phyloP scores from a whole-genome alignment of 1,284 basidiomycete species.

The Moniliophthora roreri region DNA sequence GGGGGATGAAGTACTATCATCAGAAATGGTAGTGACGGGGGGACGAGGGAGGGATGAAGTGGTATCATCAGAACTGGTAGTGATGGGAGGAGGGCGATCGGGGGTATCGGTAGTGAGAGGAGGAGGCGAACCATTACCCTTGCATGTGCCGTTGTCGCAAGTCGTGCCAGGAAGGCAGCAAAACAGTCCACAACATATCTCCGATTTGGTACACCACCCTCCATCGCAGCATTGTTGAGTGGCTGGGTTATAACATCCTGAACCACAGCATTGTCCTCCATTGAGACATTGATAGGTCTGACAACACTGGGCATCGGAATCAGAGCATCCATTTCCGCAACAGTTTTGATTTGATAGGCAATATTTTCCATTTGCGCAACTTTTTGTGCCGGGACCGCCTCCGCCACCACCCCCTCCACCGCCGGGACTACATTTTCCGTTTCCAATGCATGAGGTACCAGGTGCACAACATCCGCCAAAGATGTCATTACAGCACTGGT shows the following conservation, averaged over 20 bases:
- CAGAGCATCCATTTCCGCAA: background rate
- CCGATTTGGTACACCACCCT: background rate
- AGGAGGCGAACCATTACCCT: background rate
- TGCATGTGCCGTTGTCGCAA: background rate
- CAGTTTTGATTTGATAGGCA: background rate
- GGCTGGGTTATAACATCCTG: background rate
- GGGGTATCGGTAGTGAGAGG: too few relatives aligned
- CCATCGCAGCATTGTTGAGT: background rate
- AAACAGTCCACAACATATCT: background rate
- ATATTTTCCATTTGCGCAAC: background rate
- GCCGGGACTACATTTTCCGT: too few relatives aligned
- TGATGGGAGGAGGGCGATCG: too few relatives aligned
- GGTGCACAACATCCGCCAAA: too few relatives aligned
- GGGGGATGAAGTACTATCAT: too few relatives aligned
- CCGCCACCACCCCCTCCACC: too few relatives aligned
- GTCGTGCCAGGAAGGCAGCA: background rate
- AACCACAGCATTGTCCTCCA: background rate
- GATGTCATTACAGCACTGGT: too few relatives aligned
- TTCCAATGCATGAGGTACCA: too few relatives aligned
- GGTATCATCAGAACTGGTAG: too few relatives aligned
- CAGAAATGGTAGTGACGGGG: too few relatives aligned
- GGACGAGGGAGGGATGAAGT: too few relatives aligned
- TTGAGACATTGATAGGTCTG: background rate
- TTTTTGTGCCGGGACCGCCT: too few relatives aligned
- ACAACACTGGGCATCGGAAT: background rate